A percentile compares a stretch with the other conserved stretches of the same genome.
Conservation (phyloP, 176 grass and related monocot genomes). For the Miscanthus lutarioriparius region DNA sequence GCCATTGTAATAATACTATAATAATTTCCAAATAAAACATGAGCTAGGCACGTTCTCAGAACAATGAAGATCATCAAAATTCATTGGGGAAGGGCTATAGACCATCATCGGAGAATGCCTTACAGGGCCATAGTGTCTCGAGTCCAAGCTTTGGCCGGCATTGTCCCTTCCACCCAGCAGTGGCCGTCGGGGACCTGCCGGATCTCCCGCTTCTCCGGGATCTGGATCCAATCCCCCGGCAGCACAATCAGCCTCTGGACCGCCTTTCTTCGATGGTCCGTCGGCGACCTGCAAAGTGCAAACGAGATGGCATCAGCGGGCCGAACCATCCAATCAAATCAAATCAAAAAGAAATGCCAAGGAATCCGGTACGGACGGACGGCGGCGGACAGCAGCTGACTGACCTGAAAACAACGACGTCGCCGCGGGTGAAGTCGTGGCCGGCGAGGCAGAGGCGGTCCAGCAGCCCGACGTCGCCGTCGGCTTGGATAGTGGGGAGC, state of each 20-base stretch:
- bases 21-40: background rate
- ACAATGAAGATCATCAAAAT: background rate
- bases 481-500: background rate
- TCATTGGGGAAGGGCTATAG: background rate
- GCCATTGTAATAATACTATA: background rate
- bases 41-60: background rate
- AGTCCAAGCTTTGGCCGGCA: conserved; percentile 44
- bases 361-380: too few species aligned
- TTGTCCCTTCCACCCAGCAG: conserved; percentile 88
- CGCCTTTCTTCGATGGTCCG: conserved; percentile 8
- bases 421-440: conserved; percentile 58
- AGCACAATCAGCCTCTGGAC: conserved; percentile 61
- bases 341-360: background rate
- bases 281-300: conserved; percentile 40
- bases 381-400: background rate
- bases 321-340: background rate
- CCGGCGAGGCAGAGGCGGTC: conserved; percentile 39
- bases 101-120: background rate
- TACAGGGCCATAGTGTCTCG: conserved; percentile 55
- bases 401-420: conserved; percentile 62
- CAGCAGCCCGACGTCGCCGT: conserved; percentile 12
- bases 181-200: conserved; percentile 51
- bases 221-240: conserved; percentile 49
- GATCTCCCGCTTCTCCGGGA: conserved; percentile 49
- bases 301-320: background rate